Evolutionary conservation across 352 stramenopile genomes (phyloP).

Genomic region (Pythium phragmitis): DNA sequence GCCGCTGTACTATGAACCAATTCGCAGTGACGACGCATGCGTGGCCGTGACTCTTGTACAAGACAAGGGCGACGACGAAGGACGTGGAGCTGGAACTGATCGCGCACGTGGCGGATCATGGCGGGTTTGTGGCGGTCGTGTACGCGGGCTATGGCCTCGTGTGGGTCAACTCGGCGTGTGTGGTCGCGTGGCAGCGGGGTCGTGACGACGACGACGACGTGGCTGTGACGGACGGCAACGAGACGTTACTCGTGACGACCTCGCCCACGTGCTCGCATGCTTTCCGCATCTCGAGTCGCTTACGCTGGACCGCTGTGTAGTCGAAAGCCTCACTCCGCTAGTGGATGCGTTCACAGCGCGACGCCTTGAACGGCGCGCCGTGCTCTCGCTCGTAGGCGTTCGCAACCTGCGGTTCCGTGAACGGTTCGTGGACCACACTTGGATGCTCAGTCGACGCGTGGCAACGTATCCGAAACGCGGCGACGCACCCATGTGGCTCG

Average conservation of each 20-base stretch:
- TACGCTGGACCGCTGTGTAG: background rate
- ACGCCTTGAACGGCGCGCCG: background rate
- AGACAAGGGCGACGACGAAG: too few relatives aligned
- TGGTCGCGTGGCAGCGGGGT: background rate
- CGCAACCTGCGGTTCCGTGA: background rate
- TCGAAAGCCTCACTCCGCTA: background rate
- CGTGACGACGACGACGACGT: background rate
- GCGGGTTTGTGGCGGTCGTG: background rate
- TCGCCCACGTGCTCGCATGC: background rate
- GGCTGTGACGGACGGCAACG: background rate
- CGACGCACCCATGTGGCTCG: background rate
- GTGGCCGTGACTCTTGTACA: background rate
- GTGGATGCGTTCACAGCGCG: background rate
- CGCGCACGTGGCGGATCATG: background rate
- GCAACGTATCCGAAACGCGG: background rate
- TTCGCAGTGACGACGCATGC: background rate
- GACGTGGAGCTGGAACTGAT: background rate
- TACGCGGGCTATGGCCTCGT: background rate
- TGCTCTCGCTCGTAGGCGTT: background rate
- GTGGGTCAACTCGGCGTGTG: background rate
- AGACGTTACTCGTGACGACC: background rate
- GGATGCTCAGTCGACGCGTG: background rate
- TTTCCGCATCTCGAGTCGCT: background rate
- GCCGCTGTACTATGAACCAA: background rate
- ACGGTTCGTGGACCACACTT: background rate